phyloP scores from a whole-genome alignment of 2,329 filamentous ascomycete species.

The Shiraia sp. region DNA sequence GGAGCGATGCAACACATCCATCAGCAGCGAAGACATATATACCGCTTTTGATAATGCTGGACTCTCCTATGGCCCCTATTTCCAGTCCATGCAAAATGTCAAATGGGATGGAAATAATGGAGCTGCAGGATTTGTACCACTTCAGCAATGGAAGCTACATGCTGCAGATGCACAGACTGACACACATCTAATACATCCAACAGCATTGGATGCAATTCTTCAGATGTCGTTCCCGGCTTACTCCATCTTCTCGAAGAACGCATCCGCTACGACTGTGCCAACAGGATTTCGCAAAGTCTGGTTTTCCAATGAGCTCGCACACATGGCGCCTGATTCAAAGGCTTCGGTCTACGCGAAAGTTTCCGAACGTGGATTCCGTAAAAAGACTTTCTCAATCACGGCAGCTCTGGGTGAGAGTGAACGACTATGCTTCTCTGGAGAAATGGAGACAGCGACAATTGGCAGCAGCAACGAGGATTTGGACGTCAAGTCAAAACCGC shows the following conservation, averaged over 20 bases:
- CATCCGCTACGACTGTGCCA: slow-evolving; percentile 11
- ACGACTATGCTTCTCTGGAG: slow-evolving; percentile 8
- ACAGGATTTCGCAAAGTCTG: slow-evolving; percentile 15
- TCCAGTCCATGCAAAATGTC: slow-evolving; percentile 13
- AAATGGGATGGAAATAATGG: slow-evolving; percentile 6
- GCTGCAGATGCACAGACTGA: slow-evolving; percentile 5
- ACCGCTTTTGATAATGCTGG: slow-evolving; percentile 10
- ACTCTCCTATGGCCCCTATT: slow-evolving; percentile 17
- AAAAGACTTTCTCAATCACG: slow-evolving; percentile 10
- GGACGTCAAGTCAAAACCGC: neutral
- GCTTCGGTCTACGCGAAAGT: slow-evolving; percentile 11
- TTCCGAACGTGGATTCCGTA: slow-evolving; percentile 11
- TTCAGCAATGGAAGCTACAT: slow-evolving; percentile 11
- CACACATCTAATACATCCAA: slow-evolving; percentile 19
- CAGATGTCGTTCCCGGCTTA: slow-evolving; percentile 16
- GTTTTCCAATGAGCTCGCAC: slow-evolving; percentile 8
- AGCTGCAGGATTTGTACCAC: slow-evolving; percentile 7
- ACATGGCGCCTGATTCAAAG: neutral
- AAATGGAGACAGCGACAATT: slow-evolving; percentile 16
- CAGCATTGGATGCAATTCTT: slow-evolving; percentile 17
- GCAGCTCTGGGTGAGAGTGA: slow-evolving; percentile 5
- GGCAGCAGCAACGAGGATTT: slow-evolving; percentile 1
- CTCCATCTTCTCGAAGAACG: slow-evolving; percentile 9
- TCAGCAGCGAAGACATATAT: slow-evolving; percentile 13
- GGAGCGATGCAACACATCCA: slow-evolving; percentile 1